phyloP scores from a whole-genome alignment of 371 early-diverging fungal species.

The Saksenaea vasiformis region DNA sequence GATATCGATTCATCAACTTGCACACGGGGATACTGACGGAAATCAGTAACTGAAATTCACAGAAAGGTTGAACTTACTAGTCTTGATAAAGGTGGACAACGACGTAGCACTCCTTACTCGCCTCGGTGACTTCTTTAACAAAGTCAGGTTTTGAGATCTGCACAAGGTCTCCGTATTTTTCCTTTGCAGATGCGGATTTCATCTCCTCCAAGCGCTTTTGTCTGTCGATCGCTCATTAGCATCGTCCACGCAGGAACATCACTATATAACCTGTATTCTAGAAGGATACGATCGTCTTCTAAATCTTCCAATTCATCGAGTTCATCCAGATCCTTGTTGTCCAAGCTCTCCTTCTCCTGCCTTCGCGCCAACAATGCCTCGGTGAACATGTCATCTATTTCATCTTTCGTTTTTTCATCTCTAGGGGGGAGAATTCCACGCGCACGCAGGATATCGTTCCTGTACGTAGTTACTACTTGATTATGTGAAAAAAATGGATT shows the following conservation, averaged over 20 bases:
- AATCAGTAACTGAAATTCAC: not conserved
- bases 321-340: conserved; percentile 78
- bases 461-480: conserved; percentile 6
- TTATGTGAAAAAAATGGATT: conserved; percentile 20
- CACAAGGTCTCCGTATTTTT: conserved; percentile 77
- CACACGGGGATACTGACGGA: conserved; percentile 69
- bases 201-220: conserved; percentile 81
- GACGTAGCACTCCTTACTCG: conserved; percentile 77
- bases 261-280: conserved; percentile 65
- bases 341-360: conserved; percentile 62
- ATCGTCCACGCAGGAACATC: not conserved
- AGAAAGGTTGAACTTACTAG: conserved; percentile 44
- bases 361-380: conserved; percentile 67
- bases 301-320: conserved; percentile 89
- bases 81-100: conserved; percentile 80
- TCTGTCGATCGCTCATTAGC: conserved; percentile 20
- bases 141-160: conserved; percentile 95
- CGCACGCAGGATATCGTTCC: conserved; percentile 91
- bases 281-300: conserved; percentile 83
- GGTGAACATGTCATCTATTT: conserved; percentile 81
- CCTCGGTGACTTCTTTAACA: conserved; percentile 86
- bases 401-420: conserved; percentile 68
- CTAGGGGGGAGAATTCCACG: conserved; percentile 90
- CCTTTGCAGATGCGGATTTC: conserved; percentile 57
- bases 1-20: conserved; percentile 77